Base-by-base conservation (phyloP, 1,139 yeast genomes). In the Saccharomyces hybrid region DNA sequence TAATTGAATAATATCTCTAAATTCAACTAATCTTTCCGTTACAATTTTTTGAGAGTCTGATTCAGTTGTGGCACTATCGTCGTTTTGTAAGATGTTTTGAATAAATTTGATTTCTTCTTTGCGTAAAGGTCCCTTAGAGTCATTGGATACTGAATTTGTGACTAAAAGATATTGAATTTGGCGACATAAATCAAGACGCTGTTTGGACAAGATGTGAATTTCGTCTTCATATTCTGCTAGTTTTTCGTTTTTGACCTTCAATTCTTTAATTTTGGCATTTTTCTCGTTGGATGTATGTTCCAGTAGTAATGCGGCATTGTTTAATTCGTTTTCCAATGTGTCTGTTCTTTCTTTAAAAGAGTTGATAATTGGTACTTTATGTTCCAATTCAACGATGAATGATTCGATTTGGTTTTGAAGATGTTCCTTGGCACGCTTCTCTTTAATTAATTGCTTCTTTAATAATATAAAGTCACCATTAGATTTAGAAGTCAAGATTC, bases 111-210 rank as follows among this genome's bases (percentile, higher is more conserved):
- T 77, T 64, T 88, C 95, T 24, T 77, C 76, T 2, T 52, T 38
- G 6, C 60, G 52, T 31, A 65, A 53, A 9, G 58, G 57, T 11
- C 58, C 58, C 12, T 50, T 51, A 6, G 71, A 67, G 38, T 77
- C 75, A 12, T 78, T 81, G 48, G 83, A 77, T 12, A 83, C 74
- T 54, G 86, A 81, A 6, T 85, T 76, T 66, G 88, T 93, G 16
- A 87, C 79, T 53, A 91, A 75, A 50, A 89, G 76, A 55, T 79
- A 80, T 61, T 88, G 88, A 21, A 93, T 79, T 69, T 93, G 98
- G 49, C 85, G 81, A 11, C 95, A 87, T 49, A 91, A 74, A 65
- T 91, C 97, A 46, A 77, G 74, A 52, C 85, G 79, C 61, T 86
- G 81, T 60, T 79, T 81, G 55, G 76, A 75, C 66, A 83, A 70